Conservation (phyloP, 2,329 filamentous ascomycete genomes). For the Cladosporium sp. region DNA sequence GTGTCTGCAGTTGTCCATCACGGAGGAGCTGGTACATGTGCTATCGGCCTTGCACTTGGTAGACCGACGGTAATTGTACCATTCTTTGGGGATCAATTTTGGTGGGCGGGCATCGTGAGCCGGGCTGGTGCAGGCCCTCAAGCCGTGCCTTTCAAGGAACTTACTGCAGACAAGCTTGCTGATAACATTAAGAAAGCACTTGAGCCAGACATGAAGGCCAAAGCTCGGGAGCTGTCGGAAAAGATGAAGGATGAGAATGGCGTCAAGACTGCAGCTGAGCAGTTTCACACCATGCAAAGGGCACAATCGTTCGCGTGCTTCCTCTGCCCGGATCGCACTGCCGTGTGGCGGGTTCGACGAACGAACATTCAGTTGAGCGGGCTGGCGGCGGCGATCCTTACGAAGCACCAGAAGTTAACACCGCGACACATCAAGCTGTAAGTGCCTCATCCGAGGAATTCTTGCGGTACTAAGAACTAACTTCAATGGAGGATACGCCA, state of each 20-base stretch:
- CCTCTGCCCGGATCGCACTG: slow-evolving; percentile 59
- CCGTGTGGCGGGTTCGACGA: slow-evolving; percentile 67
- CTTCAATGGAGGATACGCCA: not conserved
- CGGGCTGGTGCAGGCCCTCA: slow-evolving; percentile 43
- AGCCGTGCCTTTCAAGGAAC: slow-evolving; percentile 41
- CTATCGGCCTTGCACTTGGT: slow-evolving; percentile 46
- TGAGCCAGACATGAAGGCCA: slow-evolving; percentile 29
- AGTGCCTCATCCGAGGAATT: not conserved
- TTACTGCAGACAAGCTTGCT: slow-evolving; percentile 40
- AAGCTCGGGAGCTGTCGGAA: slow-evolving; percentile 34
- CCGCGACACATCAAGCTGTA: slow-evolving; percentile 18
- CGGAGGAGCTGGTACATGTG: slow-evolving; percentile 54
- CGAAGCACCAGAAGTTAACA: slow-evolving; percentile 33
- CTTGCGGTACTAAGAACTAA: too few species aligned
- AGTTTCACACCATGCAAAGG: slow-evolving; percentile 49
- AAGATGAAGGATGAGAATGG: slow-evolving; percentile 41
- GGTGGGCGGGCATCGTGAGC: slow-evolving; percentile 50
- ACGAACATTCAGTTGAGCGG: slow-evolving; percentile 63
- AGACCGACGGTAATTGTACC: slow-evolving; percentile 50
- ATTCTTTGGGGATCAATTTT: slow-evolving; percentile 53
- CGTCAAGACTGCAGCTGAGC: slow-evolving; percentile 35
- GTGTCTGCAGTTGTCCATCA: slow-evolving; percentile 51
- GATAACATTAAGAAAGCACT: slow-evolving; percentile 42
- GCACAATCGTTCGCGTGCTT: slow-evolving; percentile 61
- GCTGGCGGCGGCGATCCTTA: slow-evolving; percentile 61